phyloP scores from a whole-genome alignment of 352 stramenopile genomes.

The Phytophthora pseudosyringae region DNA sequence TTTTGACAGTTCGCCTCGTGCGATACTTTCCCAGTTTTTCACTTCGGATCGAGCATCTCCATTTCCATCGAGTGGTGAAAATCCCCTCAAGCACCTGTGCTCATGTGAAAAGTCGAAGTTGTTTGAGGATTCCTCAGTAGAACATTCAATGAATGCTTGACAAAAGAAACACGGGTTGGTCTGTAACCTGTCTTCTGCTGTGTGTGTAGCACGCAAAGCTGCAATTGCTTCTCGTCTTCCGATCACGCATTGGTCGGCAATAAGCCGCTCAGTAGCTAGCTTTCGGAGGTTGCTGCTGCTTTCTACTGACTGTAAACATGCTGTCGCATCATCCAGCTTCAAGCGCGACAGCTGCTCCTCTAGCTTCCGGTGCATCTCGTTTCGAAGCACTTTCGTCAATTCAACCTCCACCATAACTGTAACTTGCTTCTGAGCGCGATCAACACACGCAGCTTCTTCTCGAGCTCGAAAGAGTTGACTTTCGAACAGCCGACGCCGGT shows the following conservation, averaged over 20 bases:
- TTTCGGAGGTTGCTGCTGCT: not conserved
- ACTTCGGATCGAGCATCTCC: not conserved
- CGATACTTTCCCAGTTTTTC: not conserved
- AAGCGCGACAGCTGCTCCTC: constrained; percentile 6
- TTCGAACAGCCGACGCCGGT: constrained; percentile 6
- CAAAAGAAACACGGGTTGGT: constrained; percentile 14
- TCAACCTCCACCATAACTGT: constrained; percentile 3
- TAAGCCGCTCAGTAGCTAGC: constrained; percentile 2
- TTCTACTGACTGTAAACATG: not conserved
- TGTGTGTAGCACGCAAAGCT: constrained; percentile 1
- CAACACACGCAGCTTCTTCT: constrained; percentile 5
- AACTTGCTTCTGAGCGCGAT: constrained; percentile 6
- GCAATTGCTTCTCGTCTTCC: constrained; percentile 4
- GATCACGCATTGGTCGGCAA: constrained; percentile 4
- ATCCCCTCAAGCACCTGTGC: constrained; percentile 7
- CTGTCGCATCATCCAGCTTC: constrained; percentile 2
- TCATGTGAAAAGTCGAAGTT: not conserved
- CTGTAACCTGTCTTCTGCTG: not conserved
- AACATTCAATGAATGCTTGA: not conserved
- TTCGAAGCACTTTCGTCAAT: constrained; percentile 22
- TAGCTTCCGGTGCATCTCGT: constrained; percentile 21
- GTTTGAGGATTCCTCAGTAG: not conserved
- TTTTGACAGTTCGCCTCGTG: not conserved
- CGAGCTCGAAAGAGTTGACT: not conserved
- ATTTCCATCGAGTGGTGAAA: not conserved